These are phyloP conservation scores for Claviceps sorghi DNA, from an alignment of 2,329 filamentous ascomycete genomes.

Conservation along the genomic window DNA sequence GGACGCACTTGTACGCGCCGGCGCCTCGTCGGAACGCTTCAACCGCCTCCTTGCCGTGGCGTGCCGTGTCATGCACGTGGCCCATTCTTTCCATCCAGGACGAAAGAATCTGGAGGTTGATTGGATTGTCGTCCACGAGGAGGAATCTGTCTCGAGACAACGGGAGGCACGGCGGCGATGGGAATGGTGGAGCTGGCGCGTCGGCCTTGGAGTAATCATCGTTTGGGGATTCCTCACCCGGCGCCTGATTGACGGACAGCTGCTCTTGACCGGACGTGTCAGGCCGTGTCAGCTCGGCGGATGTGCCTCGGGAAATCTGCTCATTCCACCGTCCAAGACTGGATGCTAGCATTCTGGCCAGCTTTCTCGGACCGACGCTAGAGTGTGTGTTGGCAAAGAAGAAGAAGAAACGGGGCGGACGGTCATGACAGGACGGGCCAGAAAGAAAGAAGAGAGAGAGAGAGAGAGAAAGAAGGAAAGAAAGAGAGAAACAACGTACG, in stretches of 20 bases:
- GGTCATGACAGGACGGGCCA: neutral
- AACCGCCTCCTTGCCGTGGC: conserved; percentile 16
- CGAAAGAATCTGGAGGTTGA: conserved; percentile 19
- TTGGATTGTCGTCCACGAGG: conserved; percentile 23
- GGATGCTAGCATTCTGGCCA: conserved; percentile 8
- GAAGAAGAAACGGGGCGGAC: neutral
- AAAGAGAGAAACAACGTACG: conserved; percentile 13
- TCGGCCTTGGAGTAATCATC: neutral
- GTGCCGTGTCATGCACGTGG: conserved; percentile 9
- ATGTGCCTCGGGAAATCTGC: neutral
- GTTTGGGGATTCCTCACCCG: neutral
- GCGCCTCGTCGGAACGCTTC: conserved; percentile 10
- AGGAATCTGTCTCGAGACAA: conserved; percentile 3
- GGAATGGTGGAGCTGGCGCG: neutral
- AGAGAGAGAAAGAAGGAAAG: neutral
- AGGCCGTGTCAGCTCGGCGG: neutral
- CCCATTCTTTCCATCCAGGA: conserved; percentile 16
- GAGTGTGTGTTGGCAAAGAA: neutral
- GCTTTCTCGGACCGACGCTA: conserved; percentile 23
- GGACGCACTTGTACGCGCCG: conserved; percentile 11
- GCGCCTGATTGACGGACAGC: neutral
- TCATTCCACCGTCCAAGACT: neutral
- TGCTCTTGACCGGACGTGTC: neutral
- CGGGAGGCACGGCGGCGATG: neutral
- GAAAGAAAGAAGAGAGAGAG: neutral